Evolutionary conservation across 2,329 filamentous ascomycete genomes (phyloP).

Genomic region (Thermothelomyces thermophilus): DNA sequence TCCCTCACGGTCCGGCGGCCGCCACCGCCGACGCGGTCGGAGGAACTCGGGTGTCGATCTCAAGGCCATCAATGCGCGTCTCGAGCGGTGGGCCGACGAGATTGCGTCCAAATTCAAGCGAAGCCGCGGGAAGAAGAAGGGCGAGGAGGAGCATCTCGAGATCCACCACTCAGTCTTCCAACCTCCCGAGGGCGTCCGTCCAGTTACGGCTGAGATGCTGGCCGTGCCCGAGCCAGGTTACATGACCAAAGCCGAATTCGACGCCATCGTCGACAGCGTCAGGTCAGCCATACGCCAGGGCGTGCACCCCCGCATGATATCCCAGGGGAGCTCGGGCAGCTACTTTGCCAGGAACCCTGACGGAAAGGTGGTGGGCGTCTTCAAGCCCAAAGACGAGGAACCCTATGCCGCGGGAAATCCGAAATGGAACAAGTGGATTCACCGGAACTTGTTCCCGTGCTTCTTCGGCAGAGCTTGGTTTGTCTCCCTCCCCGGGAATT

Average conservation of each 20-base stretch:
- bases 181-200: constrained; percentile 77
- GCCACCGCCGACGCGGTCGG: constrained; percentile 41
- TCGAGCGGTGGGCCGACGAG: constrained; percentile 96
- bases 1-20: constrained; percentile 3
- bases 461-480: constrained; percentile 89
- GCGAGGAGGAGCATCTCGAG: constrained; percentile 75
- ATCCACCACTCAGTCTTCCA: constrained; percentile 98
- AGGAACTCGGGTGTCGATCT: constrained; percentile 91
- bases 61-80: constrained; percentile 91
- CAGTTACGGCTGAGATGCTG: constrained; percentile 68
- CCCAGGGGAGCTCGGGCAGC: constrained; percentile 93
- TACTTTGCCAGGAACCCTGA: constrained; percentile 92
- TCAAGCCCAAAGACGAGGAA: constrained; percentile 98
- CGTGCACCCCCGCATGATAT: constrained; percentile 90
- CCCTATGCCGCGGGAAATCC: constrained; percentile 95
- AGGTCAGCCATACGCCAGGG: constrained; percentile 81
- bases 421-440: constrained; percentile 99
- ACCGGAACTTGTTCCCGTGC: constrained; percentile 93
- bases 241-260: constrained; percentile 76
- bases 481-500: constrained; percentile 22
- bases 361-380: constrained; percentile 93
- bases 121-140: constrained; percentile 64
- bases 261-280: constrained; percentile 85
- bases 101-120: constrained; percentile 97
- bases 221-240: constrained; percentile 57